A percentile compares a stretch with the other conserved stretches of the same genome.
Conservation (phyloP, 2,329 filamentous ascomycete genomes). For the Rhynchosporium agropyri region DNA sequence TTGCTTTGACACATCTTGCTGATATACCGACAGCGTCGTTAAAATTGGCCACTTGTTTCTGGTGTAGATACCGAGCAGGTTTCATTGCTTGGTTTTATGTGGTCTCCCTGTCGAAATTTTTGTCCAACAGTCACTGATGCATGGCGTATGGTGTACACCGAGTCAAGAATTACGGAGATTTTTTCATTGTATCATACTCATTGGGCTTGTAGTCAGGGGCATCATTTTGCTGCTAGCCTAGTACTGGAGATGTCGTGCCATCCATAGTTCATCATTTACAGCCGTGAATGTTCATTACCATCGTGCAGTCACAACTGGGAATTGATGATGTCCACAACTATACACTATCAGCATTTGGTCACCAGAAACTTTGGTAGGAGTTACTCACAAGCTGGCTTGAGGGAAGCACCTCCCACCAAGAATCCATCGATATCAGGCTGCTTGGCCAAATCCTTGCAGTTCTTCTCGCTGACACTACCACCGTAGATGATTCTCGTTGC, state of each 20-base stretch:
- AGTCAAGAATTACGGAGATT: too few relatives aligned
- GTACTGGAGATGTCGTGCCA: slow-evolving; percentile 11
- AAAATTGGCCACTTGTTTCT: too few relatives aligned
- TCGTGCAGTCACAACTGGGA: slow-evolving; percentile 46
- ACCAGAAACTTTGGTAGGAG: not conserved
- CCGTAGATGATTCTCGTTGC: slow-evolving; percentile 95
- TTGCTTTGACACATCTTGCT: too few relatives aligned
- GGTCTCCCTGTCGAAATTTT: too few relatives aligned
- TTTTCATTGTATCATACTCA: not conserved
- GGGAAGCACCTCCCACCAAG: slow-evolving; percentile 91
- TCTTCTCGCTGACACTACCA: slow-evolving; percentile 96
- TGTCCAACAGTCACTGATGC: too few relatives aligned
- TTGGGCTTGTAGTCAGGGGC: not conserved
- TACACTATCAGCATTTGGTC: slow-evolving; percentile 22
- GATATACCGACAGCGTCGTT: too few relatives aligned
- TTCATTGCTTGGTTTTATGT: too few relatives aligned
- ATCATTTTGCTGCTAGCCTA: not conserved
- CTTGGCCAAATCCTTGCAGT: slow-evolving; percentile 90
- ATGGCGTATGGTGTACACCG: too few relatives aligned
- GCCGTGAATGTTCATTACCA: slow-evolving; percentile 25
- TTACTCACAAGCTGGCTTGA: slow-evolving; percentile 91
- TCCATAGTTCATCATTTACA: slow-evolving; percentile 23
- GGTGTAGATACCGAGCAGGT: too few relatives aligned
- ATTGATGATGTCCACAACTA: slow-evolving; percentile 70
- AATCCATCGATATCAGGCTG: slow-evolving; percentile 97